These are phyloP conservation scores for Fusarium subglutinans DNA, from an alignment of 2,329 filamentous ascomycete species.

Conservation along the genomic window DNA sequence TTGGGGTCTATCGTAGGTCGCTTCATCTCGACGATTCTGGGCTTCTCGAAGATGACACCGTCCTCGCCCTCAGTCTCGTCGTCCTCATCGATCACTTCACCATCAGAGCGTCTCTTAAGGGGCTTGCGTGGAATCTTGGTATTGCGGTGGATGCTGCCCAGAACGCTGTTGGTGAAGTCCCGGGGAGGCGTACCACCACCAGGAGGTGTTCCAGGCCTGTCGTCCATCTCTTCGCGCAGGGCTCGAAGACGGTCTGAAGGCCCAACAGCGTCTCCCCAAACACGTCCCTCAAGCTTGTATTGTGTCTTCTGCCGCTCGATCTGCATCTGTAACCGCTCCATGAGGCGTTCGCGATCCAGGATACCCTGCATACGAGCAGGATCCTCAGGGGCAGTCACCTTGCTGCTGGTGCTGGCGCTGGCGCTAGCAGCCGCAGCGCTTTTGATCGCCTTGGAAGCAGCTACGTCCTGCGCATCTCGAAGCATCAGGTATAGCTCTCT, in stretches of 20 bases:
- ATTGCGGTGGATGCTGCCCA: slow-evolving; percentile 75
- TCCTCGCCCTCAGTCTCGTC: slow-evolving; percentile 61
- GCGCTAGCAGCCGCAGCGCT: slow-evolving; percentile 53
- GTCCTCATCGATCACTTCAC: slow-evolving; percentile 59
- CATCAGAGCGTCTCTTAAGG: slow-evolving; percentile 51
- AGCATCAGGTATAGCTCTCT: slow-evolving; percentile 98
- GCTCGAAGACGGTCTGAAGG: slow-evolving; percentile 93
- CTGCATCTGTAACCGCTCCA: slow-evolving; percentile 94
- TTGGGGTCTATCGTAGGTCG: slow-evolving; percentile 73
- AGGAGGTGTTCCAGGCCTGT: slow-evolving; percentile 59
- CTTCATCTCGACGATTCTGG: slow-evolving; percentile 80
- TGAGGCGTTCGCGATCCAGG: slow-evolving; percentile 88
- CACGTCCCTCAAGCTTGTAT: slow-evolving; percentile 93
- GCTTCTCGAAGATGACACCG: slow-evolving; percentile 74
- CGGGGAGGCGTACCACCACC: slow-evolving; percentile 63
- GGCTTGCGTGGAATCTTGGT: slow-evolving; percentile 66
- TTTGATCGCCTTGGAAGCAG: slow-evolving; percentile 80
- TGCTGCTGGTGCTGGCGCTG: slow-evolving; percentile 54
- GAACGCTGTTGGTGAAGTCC: slow-evolving; percentile 76
- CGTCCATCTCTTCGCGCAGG: slow-evolving; percentile 93
- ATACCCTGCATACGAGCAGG: slow-evolving; percentile 88
- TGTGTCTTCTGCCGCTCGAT: slow-evolving; percentile 97
- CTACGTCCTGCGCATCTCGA: slow-evolving; percentile 94
- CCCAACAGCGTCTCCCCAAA: slow-evolving; percentile 83
- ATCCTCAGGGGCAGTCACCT: slow-evolving; percentile 67